A percentile compares a stretch with the other conserved stretches of the same genome.
Evolutionary conservation across 2,329 filamentous ascomycete genomes (phyloP).

Genomic region (Phyllosticta citrichinensis): DNA sequence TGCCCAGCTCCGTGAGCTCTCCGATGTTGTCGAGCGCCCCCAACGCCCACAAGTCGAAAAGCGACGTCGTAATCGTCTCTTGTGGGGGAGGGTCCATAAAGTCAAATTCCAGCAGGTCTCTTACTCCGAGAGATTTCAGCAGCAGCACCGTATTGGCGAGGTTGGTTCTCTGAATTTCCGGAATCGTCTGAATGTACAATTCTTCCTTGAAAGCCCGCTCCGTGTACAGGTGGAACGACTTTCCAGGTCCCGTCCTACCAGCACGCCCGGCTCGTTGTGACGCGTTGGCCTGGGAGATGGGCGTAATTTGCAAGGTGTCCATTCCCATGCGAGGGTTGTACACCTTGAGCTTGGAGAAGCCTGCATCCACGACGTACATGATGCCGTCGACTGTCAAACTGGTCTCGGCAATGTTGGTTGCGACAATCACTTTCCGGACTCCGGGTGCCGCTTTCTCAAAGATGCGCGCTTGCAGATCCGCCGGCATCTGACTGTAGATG

Average conservation of each 20-base stretch:
- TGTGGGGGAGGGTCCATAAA: constrained; percentile 99
- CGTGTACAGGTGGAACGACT: constrained; percentile 88
- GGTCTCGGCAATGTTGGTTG: constrained; percentile 97
- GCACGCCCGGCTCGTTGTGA: constrained; percentile 89
- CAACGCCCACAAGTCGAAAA: constrained; percentile 95
- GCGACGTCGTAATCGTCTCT: constrained; percentile 91
- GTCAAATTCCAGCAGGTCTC: constrained; percentile 89
- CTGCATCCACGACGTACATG: constrained; percentile 96
- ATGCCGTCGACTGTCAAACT: constrained; percentile 97
- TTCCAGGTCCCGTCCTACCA: constrained; percentile 87
- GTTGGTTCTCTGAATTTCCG: constrained; percentile 94
- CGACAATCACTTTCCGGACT: constrained; percentile 93
- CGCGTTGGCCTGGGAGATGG: constrained; percentile 92
- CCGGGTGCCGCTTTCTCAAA: constrained; percentile 86
- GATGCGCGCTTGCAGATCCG: constrained; percentile 93
- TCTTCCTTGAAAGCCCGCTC: constrained; percentile 94
- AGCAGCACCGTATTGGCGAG: constrained; percentile 89
- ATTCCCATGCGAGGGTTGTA: constrained; percentile 99
- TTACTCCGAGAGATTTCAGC: constrained; percentile 88
- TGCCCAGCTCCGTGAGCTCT: constrained; percentile 76
- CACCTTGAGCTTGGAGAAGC: constrained; percentile 95
- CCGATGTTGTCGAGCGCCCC: constrained; percentile 90
- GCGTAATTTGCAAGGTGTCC: constrained; percentile 96
- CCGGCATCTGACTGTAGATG: constrained; percentile 99
- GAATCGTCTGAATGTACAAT: constrained; percentile 92